Base-by-base conservation (phyloP, 768 basidiomycete species). In the Serendipita vermifera region DNA sequence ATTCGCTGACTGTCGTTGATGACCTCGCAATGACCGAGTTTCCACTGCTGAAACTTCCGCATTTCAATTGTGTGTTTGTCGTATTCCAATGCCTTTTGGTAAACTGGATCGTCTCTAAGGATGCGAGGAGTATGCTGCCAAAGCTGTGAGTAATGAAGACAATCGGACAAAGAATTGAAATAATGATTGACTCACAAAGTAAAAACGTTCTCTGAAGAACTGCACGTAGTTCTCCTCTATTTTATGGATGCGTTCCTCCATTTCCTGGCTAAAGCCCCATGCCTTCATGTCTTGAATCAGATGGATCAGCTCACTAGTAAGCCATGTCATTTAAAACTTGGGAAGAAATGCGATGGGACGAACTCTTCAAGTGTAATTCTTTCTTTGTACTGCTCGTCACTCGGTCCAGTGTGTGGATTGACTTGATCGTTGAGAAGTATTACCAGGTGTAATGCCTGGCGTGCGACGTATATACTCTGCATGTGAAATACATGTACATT, bases 381-480 rank as follows among this genome's bases (percentile, higher is more conserved):
- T 51, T 51, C 46, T 9, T 51, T 29, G 22, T 51, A 20, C 20
- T 51, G 20, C 22, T 51, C 46, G 22, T 51, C 46, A 9, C 22
- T 22, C n/a, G n/a, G n/a, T 4, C 24, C 15, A 9, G 24, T 29
- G 22, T 51, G 22, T 41, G 17, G 17, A 1, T 51, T 29, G 15
- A 51, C 22, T 7, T 4, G 7, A 26, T 51, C 46, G 27, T 51
- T 51, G 2, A 51, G 22, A 9, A 51, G 46, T 4, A 51, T 29
- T 5, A 51, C 46, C 9, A 51, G 46, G 29, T 51, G 46, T 15
- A 51, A n/a, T 5, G 46, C 46, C 27, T 51, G 46, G 27, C 46
- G 46, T 7, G 46, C 46, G n/a, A 51, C n/a, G 31, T 22, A 3
- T 15, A 51, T 29, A 7, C 20, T 26, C n/a, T 51, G 46, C 46